Evolutionary conservation across 1,139 yeast species (phyloP).

Genomic region (Sporopachydermia cereana): DNA sequence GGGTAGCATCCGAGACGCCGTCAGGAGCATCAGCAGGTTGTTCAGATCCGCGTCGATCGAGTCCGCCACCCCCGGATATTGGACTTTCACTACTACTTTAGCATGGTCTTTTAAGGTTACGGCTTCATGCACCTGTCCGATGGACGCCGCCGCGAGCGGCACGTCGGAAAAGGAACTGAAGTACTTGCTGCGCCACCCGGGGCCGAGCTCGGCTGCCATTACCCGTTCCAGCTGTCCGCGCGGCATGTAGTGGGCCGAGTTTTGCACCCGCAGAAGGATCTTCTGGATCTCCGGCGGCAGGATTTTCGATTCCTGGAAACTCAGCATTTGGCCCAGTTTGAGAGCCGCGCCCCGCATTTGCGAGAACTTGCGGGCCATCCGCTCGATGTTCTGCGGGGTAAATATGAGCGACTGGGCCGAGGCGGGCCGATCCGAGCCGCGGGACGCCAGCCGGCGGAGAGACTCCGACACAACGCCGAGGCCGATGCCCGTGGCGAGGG

Average conservation of each 20-base stretch:
- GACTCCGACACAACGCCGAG: slow-evolving; percentile 76
- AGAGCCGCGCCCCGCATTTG: slow-evolving; percentile 98
- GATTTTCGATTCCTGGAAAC: slow-evolving; percentile 74
- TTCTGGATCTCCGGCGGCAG: slow-evolving; percentile 79
- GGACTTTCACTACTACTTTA: slow-evolving; percentile 93
- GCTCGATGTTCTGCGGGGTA: slow-evolving; percentile 73
- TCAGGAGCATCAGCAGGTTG: slow-evolving; percentile 64
- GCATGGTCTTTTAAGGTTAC: slow-evolving; percentile 40
- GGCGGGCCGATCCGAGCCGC: slow-evolving; percentile 26
- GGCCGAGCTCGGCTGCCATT: slow-evolving; percentile 63
- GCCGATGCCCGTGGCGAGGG: slow-evolving; percentile 87
- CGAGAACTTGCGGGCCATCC: slow-evolving; percentile 77
- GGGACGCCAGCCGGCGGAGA: slow-evolving; percentile 48
- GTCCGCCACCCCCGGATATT: slow-evolving; percentile 94
- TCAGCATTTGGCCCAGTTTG: slow-evolving; percentile 88
- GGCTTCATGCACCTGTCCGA: slow-evolving; percentile 92
- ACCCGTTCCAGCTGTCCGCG: slow-evolving; percentile 76
- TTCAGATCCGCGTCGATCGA: slow-evolving; percentile 91
- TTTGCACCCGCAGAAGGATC: slow-evolving; percentile 75
- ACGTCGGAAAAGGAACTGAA: slow-evolving; percentile 72
- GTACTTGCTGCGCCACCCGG: slow-evolving; percentile 56
- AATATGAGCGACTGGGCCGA: slow-evolving; percentile 55
- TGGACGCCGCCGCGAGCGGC: slow-evolving; percentile 96
- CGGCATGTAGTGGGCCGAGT: slow-evolving; percentile 95
- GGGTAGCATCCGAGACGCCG: slow-evolving; percentile 82